Percentiles rank a stretch among this genome's conserved stretches.
phyloP scores from a whole-genome alignment of 176 grass and related monocot genomes.

The Carex myosuroides region DNA sequence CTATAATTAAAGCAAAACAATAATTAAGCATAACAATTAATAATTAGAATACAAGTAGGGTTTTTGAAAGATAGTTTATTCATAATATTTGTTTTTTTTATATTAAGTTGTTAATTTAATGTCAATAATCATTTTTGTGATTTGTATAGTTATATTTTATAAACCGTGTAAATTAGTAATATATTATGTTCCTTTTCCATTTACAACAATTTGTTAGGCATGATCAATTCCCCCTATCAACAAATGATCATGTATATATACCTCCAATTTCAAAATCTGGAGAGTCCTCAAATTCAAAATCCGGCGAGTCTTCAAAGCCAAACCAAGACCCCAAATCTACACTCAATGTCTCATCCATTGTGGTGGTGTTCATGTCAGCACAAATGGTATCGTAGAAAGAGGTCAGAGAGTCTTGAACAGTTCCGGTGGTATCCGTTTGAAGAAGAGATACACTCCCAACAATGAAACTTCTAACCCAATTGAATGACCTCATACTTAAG shows the following conservation, averaged over 20 bases:
- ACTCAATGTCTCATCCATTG: neutral
- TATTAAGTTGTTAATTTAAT: neutral
- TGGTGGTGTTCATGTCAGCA: neutral
- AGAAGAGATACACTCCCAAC: conserved; percentile 3
- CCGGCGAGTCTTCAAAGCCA: neutral
- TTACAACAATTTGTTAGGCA: neutral
- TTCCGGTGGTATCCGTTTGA: neutral
- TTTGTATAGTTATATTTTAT: neutral
- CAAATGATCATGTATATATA: neutral
- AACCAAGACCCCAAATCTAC: neutral
- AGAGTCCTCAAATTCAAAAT: no score
- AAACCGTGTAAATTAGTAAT: neutral
- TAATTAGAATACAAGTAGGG: neutral
- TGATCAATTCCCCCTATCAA: neutral
- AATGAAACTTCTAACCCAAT: conserved; percentile 25
- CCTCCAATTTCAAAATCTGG: neutral
- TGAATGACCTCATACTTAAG: neutral
- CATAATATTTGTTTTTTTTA: neutral
- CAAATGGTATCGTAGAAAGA: conserved; percentile 16
- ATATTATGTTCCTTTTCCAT: neutral
- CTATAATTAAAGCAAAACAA: neutral
- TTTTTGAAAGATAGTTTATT: neutral
- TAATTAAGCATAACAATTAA: neutral
- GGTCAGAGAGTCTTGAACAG: conserved; percentile 13
- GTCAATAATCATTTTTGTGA: neutral